These are phyloP conservation scores for Micractinium sp. DNA, from an alignment of 139 green algal genomes.

Conservation along the genomic window DNA sequence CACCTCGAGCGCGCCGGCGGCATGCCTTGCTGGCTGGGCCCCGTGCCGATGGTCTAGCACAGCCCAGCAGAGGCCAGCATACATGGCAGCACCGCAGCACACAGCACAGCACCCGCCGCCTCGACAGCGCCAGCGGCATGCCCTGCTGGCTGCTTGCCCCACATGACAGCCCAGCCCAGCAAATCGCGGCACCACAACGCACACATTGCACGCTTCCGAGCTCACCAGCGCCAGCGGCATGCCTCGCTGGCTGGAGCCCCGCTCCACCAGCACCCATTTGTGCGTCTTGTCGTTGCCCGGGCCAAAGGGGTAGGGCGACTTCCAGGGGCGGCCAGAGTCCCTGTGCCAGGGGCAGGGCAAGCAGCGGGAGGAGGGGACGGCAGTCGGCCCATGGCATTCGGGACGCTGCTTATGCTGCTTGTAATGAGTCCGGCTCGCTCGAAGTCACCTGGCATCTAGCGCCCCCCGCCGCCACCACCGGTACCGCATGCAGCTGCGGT, in stretches of 20 bases:
- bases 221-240: slow-evolving; percentile 31
- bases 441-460: too few relatives aligned
- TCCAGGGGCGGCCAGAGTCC: slow-evolving; percentile 47
- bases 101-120: background rate
- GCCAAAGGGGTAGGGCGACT: slow-evolving; percentile 40
- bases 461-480: too few relatives aligned
- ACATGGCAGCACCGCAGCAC: too few relatives aligned
- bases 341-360: background rate
- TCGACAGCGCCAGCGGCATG: slow-evolving; percentile 28
- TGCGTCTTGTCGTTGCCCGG: slow-evolving; percentile 26
- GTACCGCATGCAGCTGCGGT: too few relatives aligned
- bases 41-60: background rate
- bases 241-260: slow-evolving; percentile 37
- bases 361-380: too few relatives aligned
- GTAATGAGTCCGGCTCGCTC: too few relatives aligned
- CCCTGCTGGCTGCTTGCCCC: slow-evolving; percentile 16
- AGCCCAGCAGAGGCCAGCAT: background rate
- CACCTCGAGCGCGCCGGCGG: slow-evolving; percentile 7
- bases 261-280: slow-evolving; percentile 55
- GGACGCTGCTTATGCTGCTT: too few relatives aligned
- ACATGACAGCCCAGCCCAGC: background rate
- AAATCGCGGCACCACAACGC: too few relatives aligned
- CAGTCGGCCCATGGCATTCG: too few relatives aligned
- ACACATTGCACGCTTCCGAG: background rate
- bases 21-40: slow-evolving; percentile 32